Conservation (phyloP, 306 rosid species). For the Macrotyloma uniflorum region DNA sequence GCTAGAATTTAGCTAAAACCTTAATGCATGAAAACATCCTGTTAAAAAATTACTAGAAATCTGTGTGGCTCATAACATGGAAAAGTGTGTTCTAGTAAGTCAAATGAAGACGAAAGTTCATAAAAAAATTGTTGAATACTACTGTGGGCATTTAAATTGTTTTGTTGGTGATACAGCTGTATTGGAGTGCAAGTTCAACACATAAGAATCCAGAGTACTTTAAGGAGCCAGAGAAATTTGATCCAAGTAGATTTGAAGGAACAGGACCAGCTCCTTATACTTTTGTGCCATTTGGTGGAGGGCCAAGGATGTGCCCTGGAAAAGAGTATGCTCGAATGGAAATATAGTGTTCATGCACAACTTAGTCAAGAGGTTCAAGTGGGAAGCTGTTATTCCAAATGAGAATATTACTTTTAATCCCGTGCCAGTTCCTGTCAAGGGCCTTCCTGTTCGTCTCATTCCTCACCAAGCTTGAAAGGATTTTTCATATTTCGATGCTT, state of each 20-base stretch:
- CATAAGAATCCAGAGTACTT: conserved; percentile 51
- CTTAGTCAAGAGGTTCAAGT: conserved; percentile 58
- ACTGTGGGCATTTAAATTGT: background rate
- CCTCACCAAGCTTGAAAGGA: conserved; percentile 42
- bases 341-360: conserved; percentile 37
- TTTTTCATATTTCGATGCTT: too few species aligned
- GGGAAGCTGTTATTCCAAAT: conserved; percentile 47
- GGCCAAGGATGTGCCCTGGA: conserved; percentile 1
- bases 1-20: too few species aligned
- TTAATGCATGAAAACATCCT: too few species aligned
- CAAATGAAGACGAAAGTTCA: too few species aligned
- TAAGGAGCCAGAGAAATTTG: conserved; percentile 55
- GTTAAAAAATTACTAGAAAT: too few species aligned
- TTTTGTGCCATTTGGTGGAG: conserved; percentile 53
- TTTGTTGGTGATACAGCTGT: conserved; percentile 39
- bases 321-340: conserved; percentile 24
- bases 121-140: too few species aligned
- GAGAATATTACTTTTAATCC: conserved; percentile 55
- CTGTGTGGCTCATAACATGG: too few species aligned
- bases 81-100: too few species aligned
- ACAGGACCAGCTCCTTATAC: conserved; percentile 64
- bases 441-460: conserved; percentile 61
- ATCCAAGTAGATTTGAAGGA: conserved; percentile 67
- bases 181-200: conserved; percentile 72
- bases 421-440: conserved; percentile 58